Conservation (phyloP, 2,329 filamentous ascomycete genomes). For the Aspergillus pseudonomiae region DNA sequence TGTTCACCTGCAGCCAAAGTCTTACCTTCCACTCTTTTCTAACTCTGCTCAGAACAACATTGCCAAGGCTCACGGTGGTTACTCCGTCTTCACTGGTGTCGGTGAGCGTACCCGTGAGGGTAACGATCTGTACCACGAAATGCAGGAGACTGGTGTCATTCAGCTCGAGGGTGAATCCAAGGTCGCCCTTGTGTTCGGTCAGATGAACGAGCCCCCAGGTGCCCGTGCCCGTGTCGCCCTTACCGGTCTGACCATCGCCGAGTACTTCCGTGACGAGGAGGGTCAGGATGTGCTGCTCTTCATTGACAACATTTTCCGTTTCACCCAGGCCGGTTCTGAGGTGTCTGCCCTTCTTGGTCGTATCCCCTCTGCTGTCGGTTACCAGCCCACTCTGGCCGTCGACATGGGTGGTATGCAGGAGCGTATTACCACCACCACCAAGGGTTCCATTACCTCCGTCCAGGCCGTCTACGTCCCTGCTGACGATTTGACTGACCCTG, state of each 20-base stretch:
- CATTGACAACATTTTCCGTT: constrained; percentile 99
- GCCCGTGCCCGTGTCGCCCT: constrained; percentile 99
- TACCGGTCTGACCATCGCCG: constrained; percentile 71
- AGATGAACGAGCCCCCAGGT: constrained; percentile 99
- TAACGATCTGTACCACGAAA: constrained; percentile 99
- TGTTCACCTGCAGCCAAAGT: neutral
- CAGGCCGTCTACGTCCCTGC: constrained; percentile 99
- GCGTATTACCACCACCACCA: constrained; percentile 99
- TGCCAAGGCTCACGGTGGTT: constrained; percentile 99
- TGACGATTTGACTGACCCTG: constrained; percentile 99
- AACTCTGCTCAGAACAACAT: constrained; percentile 82
- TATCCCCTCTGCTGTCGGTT: constrained; percentile 99
- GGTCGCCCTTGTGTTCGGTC: constrained; percentile 98
- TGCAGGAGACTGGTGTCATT: constrained; percentile 99
- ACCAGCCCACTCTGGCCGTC: constrained; percentile 97
- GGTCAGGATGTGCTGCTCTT: constrained; percentile 98
- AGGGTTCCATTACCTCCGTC: constrained; percentile 99
- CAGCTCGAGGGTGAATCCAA: constrained; percentile 99
- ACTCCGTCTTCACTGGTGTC: constrained; percentile 99
- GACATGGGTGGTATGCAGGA: constrained; percentile 99
- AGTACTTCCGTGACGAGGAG: constrained; percentile 79
- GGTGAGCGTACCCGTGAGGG: constrained; percentile 99
- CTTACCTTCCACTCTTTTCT: neutral
- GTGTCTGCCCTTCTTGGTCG: constrained; percentile 98
- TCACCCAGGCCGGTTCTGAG: constrained; percentile 99